Base-by-base conservation (phyloP, 2,329 filamentous ascomycete species). In the Helotiales sp. region DNA sequence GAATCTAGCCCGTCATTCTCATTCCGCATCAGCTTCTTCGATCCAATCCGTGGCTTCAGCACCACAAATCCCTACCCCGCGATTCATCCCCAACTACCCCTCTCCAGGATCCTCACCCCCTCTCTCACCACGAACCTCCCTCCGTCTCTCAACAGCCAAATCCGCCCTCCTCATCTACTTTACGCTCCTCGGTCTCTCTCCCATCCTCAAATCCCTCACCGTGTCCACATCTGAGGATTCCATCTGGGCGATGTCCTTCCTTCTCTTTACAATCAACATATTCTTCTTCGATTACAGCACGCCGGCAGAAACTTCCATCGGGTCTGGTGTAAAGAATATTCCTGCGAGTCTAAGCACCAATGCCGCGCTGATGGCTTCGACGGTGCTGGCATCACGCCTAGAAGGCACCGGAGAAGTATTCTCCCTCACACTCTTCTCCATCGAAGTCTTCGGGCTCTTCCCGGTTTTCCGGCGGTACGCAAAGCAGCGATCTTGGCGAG, bases 181-280 rank as follows among this genome's bases (percentile, higher is more conserved):
- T 73, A 94, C 93, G 3, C 85, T 99, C 15, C 87, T 98, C 3
- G 96, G 95, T 11, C 86, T 99, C 3, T 97, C 93, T 49, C 96
- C 96, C 0, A 98, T 99, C 71, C 88, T 99, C 69, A 97, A 97
- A 79, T 97, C 94, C 1, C 86, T 99, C n/a, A 99, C 96, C 0
- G 87, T 87, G 60, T 97, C 94, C 5, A 98, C 95, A 4, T 95
- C 93, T 7, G 91, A 88, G 64, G 96, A 99, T 83, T 96, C 91
- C 50, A 99, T 99, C 77, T 99, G 96, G 96, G 93, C 96, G 66
- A 91, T 99, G 83, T 96, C 93, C 60, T 94, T 93, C 76, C 96
- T 93, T 89, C 85, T 99, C 52, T 87, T 99, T 70, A 87, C 92
- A 75, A 95, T 97, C 80, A 99, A 99, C 79, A 93, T 98, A 69